phyloP scores from a whole-genome alignment of 2,329 filamentous ascomycete species.

The Cadophora malorum region DNA sequence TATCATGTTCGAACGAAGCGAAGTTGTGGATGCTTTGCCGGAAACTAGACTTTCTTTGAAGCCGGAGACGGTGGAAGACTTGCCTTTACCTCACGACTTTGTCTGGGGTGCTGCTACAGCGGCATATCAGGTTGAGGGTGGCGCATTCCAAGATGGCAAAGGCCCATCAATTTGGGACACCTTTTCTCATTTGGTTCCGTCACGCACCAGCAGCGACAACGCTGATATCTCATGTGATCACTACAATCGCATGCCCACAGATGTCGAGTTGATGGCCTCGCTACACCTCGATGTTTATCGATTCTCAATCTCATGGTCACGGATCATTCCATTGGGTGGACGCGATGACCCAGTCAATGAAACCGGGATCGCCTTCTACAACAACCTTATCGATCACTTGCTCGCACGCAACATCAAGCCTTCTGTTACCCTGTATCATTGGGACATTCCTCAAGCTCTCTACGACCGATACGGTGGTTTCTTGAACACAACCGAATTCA shows the following conservation, averaged over 20 bases:
- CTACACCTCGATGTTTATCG: conserved; percentile 50
- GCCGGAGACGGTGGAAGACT: conserved; percentile 6
- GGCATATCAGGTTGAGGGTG: conserved; percentile 54
- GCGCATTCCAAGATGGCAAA: conserved; percentile 49
- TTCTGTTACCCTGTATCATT: conserved; percentile 53
- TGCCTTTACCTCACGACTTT: conserved; percentile 47
- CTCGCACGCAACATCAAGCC: conserved; percentile 52
- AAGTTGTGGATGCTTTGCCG: not conserved
- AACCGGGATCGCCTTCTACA: conserved; percentile 54
- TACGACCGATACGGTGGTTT: conserved; percentile 50
- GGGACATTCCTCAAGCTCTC: conserved; percentile 48
- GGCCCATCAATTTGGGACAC: conserved; percentile 50
- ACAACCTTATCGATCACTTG: conserved; percentile 53
- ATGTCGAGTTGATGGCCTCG: conserved; percentile 49
- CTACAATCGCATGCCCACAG: conserved; percentile 58
- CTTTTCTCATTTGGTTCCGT: conserved; percentile 44
- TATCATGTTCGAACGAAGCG: not conserved
- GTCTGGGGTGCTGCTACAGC: conserved; percentile 51
- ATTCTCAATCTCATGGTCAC: conserved; percentile 56
- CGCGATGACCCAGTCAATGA: conserved; percentile 53
- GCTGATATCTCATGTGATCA: conserved; percentile 57
- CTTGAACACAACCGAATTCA: conserved; percentile 41
- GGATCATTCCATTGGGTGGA: conserved; percentile 55
- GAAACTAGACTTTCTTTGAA: not conserved
- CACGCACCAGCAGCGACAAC: conserved; percentile 42